These are phyloP conservation scores for Entonaema liquescens DNA, from an alignment of 495 filamentous ascomycete species.

Conservation along the genomic window DNA sequence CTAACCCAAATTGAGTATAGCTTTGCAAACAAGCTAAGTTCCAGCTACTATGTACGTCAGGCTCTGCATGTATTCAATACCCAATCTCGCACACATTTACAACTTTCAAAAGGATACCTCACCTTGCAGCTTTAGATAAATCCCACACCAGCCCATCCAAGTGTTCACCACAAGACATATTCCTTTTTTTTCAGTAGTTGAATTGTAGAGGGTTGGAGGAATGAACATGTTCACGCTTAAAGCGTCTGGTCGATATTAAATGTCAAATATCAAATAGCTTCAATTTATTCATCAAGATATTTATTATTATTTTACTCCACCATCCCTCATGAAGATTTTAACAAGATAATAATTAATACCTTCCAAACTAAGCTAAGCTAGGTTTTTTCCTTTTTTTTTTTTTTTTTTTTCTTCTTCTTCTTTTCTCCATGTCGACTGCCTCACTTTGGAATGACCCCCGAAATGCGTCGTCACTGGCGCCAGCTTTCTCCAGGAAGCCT, in stretches of 20 bases:
- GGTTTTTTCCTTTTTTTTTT: background rate
- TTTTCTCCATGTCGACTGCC: conserved; percentile 30
- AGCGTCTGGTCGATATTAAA: background rate
- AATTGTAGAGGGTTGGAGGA: background rate
- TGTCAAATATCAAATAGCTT: background rate
- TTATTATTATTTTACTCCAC: background rate
- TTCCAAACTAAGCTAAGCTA: conserved; percentile 4
- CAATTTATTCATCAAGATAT: background rate
- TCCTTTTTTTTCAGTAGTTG: conserved; percentile 1
- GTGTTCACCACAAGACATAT: conserved; percentile 5
- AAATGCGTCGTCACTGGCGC: conserved; percentile 35
- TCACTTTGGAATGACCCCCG: conserved; percentile 41
- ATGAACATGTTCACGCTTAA: background rate
- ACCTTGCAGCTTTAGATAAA: conserved; percentile 9
- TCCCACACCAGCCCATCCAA: background rate
- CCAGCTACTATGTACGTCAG: conserved; percentile 6
- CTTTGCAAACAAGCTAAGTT: background rate
- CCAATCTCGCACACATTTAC: conserved; percentile 7
- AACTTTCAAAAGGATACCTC: background rate
- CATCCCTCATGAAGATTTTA: background rate
- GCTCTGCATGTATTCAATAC: conserved; percentile 18
- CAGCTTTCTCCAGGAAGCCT: conserved; percentile 40
- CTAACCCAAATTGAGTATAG: background rate
- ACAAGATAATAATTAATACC: background rate
- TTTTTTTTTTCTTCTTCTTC: background rate